Evolutionary conservation across 495 filamentous ascomycete species (phyloP).

Genomic region (Acidiella bohemica): DNA sequence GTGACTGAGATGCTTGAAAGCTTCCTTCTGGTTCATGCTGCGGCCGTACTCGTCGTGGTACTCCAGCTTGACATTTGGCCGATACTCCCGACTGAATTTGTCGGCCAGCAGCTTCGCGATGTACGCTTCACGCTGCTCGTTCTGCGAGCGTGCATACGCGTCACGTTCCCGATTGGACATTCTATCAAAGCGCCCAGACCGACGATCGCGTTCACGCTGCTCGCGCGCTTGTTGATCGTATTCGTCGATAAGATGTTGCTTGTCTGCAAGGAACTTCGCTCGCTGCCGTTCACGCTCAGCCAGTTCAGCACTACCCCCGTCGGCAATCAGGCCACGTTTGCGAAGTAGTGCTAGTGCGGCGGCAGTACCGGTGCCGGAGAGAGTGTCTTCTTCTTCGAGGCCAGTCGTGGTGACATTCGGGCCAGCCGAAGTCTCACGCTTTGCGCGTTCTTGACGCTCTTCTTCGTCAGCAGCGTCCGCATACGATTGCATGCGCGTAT

Average conservation of each 20-base stretch:
- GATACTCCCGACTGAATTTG: conserved; percentile 74
- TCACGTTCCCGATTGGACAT: conserved; percentile 88
- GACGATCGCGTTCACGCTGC: conserved; percentile 77
- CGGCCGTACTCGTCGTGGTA: conserved; percentile 83
- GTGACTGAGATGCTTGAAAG: conserved; percentile 87
- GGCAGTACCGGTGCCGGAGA: conserved; percentile 59
- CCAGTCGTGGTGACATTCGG: conserved; percentile 54
- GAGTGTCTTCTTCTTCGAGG: conserved; percentile 68
- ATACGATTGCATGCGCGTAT: conserved; percentile 48
- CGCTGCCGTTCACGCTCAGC: conserved; percentile 61
- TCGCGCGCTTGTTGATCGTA: conserved; percentile 64
- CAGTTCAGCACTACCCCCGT: conserved; percentile 41
- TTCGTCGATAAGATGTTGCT: conserved; percentile 54
- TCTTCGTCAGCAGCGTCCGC: conserved; percentile 45
- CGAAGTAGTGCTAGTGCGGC: conserved; percentile 68
- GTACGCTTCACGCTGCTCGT: conserved; percentile 69
- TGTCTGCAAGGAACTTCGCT: conserved; percentile 69
- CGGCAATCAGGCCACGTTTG: conserved; percentile 66
- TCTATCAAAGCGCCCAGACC: conserved; percentile 64
- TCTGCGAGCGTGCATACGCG: conserved; percentile 73
- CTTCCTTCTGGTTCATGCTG: conserved; percentile 80
- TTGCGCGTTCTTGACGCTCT: conserved; percentile 36
- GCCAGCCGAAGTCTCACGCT: conserved; percentile 35
- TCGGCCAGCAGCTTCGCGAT: conserved; percentile 69
- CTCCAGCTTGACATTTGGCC: conserved; percentile 75